Conservation (phyloP, 2,329 filamentous ascomycete genomes). For the Biscogniauxia marginata region DNA sequence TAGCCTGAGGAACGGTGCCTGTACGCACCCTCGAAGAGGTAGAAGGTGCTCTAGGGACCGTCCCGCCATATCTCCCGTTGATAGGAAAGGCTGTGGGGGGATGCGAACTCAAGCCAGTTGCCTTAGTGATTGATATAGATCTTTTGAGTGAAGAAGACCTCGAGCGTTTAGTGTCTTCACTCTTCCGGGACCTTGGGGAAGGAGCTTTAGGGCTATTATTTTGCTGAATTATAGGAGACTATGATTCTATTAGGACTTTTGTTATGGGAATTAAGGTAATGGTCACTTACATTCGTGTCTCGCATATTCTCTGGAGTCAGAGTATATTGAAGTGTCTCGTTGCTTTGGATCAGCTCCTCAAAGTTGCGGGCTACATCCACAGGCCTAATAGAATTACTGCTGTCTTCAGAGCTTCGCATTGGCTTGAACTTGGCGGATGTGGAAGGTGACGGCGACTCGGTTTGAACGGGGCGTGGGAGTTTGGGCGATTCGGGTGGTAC, state of each 20-base stretch:
- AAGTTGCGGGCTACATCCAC: constrained; percentile 67
- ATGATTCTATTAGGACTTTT: constrained; percentile 24
- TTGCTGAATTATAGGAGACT: constrained; percentile 42
- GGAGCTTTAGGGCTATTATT: constrained; percentile 39
- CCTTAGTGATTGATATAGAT: constrained; percentile 42
- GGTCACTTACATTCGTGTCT: constrained; percentile 64
- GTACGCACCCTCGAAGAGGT: constrained; percentile 34
- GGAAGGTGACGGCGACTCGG: constrained; percentile 52
- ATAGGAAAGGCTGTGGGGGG: constrained; percentile 29
- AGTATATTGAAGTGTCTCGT: constrained; percentile 80
- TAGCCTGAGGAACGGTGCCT: constrained; percentile 45
- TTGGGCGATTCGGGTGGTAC: constrained; percentile 30
- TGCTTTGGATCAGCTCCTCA: constrained; percentile 77
- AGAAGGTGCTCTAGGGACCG: constrained; percentile 32
- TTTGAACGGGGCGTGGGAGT: constrained; percentile 40
- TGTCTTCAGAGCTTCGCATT: constrained; percentile 59
- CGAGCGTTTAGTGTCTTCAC: constrained; percentile 45
- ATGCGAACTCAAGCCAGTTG: constrained; percentile 39
- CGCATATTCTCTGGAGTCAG: constrained; percentile 78
- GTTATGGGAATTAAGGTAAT: neutral
- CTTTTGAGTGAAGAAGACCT: constrained; percentile 44
- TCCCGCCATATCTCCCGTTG: constrained; percentile 27
- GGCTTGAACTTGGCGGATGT: constrained; percentile 50
- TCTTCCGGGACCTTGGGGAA: constrained; percentile 43
- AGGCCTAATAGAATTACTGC: constrained; percentile 39